Conservation (phyloP, 495 filamentous ascomycete species). For the Melanomma pulvis-pyrius region DNA sequence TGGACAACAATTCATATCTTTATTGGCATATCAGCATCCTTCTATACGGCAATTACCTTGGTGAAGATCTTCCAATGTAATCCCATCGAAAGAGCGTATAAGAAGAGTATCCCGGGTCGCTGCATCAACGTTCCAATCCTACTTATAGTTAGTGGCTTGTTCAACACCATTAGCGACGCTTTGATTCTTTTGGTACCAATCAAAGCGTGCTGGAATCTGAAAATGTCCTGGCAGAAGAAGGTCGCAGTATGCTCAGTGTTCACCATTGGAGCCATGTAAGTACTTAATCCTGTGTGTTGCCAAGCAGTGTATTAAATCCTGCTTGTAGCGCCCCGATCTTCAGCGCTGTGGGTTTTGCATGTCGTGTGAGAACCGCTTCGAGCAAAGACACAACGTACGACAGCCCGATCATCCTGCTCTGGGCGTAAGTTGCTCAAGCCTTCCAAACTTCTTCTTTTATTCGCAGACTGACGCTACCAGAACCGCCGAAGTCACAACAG, state of each 20-base stretch:
- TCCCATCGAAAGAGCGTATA: slow-evolving; percentile 7
- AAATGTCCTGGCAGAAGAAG: slow-evolving; percentile 24
- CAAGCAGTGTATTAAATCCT: too few species aligned
- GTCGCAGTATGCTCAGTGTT: slow-evolving; percentile 22
- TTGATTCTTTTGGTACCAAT: slow-evolving; percentile 26
- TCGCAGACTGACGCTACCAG: not conserved
- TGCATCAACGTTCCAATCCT: slow-evolving; percentile 17
- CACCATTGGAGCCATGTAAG: slow-evolving; percentile 23
- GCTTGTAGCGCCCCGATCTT: slow-evolving; percentile 17
- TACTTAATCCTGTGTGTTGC: not conserved
- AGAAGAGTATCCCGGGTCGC: slow-evolving; percentile 7
- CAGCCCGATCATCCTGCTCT: slow-evolving; percentile 23
- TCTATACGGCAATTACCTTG: slow-evolving; percentile 18
- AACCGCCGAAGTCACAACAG: slow-evolving; percentile 27
- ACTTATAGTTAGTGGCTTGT: slow-evolving; percentile 18
- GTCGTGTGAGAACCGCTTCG: not conserved
- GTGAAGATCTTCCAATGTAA: slow-evolving; percentile 28
- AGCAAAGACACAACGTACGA: slow-evolving; percentile 21
- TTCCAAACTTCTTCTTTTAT: not conserved
- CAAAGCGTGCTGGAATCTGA: slow-evolving; percentile 12
- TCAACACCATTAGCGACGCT: slow-evolving; percentile 27
- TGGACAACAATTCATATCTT: slow-evolving; percentile 13
- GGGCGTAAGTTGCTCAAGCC: slow-evolving; percentile 12
- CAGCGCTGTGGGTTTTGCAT: slow-evolving; percentile 19
- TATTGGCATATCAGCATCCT: slow-evolving; percentile 13